These are phyloP conservation scores for Proliferodiscus dingleyae DNA, from an alignment of 2,329 filamentous ascomycete genomes.

Conservation along the genomic window DNA sequence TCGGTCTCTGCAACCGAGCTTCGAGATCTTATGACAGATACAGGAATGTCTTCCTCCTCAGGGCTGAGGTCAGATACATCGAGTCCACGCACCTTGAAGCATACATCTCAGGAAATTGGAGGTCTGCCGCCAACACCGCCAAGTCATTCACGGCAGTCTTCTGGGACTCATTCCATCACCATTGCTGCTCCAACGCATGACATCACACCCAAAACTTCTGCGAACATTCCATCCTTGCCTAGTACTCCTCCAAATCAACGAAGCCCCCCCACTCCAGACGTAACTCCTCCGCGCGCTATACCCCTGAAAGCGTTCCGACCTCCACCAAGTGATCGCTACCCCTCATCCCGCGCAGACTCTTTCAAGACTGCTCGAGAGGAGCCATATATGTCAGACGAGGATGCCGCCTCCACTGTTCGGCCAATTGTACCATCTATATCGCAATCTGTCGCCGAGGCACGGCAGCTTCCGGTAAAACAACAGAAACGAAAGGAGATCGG, in stretches of 20 bases:
- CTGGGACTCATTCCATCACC: constrained; percentile 34
- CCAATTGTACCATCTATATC: constrained; percentile 24
- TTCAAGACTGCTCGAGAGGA: constrained; percentile 68
- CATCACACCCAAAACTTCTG: constrained; percentile 11
- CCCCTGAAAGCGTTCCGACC: constrained; percentile 44
- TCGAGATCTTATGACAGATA: constrained; percentile 25
- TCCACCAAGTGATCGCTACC: constrained; percentile 41
- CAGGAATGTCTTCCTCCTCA: constrained; percentile 20
- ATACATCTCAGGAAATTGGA: constrained; percentile 28
- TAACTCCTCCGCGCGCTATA: constrained; percentile 61
- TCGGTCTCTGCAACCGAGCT: constrained; percentile 18
- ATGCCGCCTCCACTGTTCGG: constrained; percentile 40
- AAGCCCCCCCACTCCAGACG: constrained; percentile 70
- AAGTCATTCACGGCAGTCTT: constrained; percentile 54
- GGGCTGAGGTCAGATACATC: constrained; percentile 27
- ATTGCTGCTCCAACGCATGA: constrained; percentile 20
- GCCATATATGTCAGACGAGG: constrained; percentile 57
- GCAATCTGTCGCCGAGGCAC: constrained; percentile 20
- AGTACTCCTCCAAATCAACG: constrained; percentile 60
- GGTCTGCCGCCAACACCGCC: constrained; percentile 59
- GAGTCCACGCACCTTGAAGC: constrained; percentile 30
- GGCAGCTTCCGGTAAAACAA: constrained; percentile 11
- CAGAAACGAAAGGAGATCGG: constrained; percentile 27
- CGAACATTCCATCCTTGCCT: constrained; percentile 33
- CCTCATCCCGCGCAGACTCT: constrained; percentile 50